Evolutionary conservation across 805 yeast species (phyloP), one percentile per base, ranked within the genome.

Genomic region (Pachysolen tannophilus): DNA sequence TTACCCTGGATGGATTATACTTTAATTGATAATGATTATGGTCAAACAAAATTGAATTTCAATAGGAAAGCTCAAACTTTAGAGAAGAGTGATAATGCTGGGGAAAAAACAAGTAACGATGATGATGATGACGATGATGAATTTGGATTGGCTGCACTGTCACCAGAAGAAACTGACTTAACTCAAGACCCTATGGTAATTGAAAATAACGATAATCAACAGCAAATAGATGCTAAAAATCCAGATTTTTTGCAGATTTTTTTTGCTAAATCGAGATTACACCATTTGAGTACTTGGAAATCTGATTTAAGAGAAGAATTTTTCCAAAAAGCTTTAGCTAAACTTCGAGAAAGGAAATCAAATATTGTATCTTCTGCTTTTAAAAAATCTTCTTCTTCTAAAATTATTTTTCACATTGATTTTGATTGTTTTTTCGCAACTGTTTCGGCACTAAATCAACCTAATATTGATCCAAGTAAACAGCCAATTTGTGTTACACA

Each of bases 391-490:
- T 20, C 19, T 13, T 8, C 40, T 28, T 15, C 20, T 4, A 48
- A 47, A 23, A 51, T 69, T 1, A 71, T 88, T 8, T 52, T 88
- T 36, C 97, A 90, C 53, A 67, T 90, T 23, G 98, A 90, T 53
- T 90, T 87, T 55, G 98, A 90, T 54, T 86, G 95, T 44, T 90
- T 92, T 49, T 90, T 90, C 58, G 97, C 88, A 2, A 70, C 94
- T 0, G 96, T 82, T 0, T 82, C 96, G 0, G 71, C 84, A 3
- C 57, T 77, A 36, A 63, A 58, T 11, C 21, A 36, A 6, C 79
- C 82, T 0, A 65, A 75, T 3, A 50, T 79, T 13, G 73, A 72
- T 39, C 67, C 73, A 41, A 56, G 46, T 24, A 65, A 29, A 40
- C 60, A 45, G 56, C 80, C 67, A 62, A 80, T 50, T 56, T 90